Evolutionary conservation across 2,329 filamentous ascomycete genomes (phyloP), one percentile per base, ranked within the genome.

Genomic region (Penicillium griseofulvum): DNA sequence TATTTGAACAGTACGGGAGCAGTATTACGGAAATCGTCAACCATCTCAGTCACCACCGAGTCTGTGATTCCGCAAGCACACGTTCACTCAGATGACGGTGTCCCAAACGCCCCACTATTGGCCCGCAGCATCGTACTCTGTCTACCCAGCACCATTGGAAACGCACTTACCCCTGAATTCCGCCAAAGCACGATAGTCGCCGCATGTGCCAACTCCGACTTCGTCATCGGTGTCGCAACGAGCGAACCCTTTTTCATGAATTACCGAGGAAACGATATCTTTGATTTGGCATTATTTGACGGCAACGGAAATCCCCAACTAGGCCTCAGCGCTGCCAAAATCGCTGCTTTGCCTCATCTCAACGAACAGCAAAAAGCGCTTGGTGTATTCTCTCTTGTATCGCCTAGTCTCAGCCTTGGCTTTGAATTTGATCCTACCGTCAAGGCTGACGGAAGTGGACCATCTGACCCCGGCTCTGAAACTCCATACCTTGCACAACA

Each of bases 1-100:
- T 61, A 55, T 33, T 58, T 57, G 5, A 61, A 68, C 6, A 65
- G 64, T 52, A 58, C 65, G 38, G 69, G 62, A n/a, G 59, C 56
- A 49, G 56, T 65, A 11, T 63, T 65, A 33, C 65, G 73, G 44
- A 75, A 75, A 62, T 66, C 62, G 17, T 76, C 73, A 16, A 74
- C 73, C 14, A 76, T 76, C 44, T 76, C 74, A 9, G 68, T 76
- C 44, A 76, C 73, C 4, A 54, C 51, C 9, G 72, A 71, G 37
- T 74, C 73, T 5, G 71, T 74, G 53, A 69, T 68, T 26, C 67
- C 73, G 52, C 68, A 72, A 28, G 70, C 71, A 37, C 55, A 59
- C 47, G 22, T 62, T 31, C 55, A 64, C 43, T 51, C 63, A 52
- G 50, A 64, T 22, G 54, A 70, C 34, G 64, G 66, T 28, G 53